Percentiles rank a stretch among this genome's conserved stretches.
phyloP scores from a whole-genome alignment of 2,329 filamentous ascomycete genomes.

The Diplodia corticola region DNA sequence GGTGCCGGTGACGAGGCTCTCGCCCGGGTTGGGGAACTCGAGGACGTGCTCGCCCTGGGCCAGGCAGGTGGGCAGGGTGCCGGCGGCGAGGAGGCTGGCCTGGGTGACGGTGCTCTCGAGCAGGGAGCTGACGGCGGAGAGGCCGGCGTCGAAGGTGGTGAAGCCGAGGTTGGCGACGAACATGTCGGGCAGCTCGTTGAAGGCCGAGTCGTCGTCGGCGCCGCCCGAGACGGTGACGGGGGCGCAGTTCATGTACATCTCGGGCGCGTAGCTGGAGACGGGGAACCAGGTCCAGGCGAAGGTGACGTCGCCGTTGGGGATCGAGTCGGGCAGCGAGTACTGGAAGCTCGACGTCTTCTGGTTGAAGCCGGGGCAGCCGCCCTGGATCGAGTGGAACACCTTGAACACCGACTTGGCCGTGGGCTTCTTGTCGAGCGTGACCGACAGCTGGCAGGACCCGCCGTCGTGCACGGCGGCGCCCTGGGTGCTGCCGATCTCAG shows the following conservation, averaged over 20 bases:
- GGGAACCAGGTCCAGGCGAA: constrained; percentile 96
- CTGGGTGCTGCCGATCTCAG: constrained; percentile 8
- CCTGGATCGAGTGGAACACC: constrained; percentile 85
- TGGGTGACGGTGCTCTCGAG: constrained; percentile 2
- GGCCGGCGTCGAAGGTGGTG: background rate
- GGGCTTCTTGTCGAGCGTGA: constrained; percentile 65
- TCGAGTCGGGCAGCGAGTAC: constrained; percentile 69
- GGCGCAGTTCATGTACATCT: constrained; percentile 97
- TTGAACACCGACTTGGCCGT: constrained; percentile 67
- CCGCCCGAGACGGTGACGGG: constrained; percentile 65
- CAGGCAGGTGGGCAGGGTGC: background rate
- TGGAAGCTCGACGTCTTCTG: constrained; percentile 62
- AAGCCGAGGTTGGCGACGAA: constrained; percentile 66
- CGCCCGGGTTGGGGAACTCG: constrained; percentile 63
- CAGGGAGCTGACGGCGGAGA: background rate
- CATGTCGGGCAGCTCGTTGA: constrained; percentile 69
- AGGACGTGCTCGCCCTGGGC: background rate
- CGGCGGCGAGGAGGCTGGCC: background rate
- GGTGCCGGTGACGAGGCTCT: constrained; percentile 45
- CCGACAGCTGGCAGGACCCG: constrained; percentile 82
- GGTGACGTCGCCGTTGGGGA: constrained; percentile 75
- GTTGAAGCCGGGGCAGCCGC: constrained; percentile 72
- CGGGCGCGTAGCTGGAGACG: constrained; percentile 72
- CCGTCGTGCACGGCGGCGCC: constrained; percentile 84
- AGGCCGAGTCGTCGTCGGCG: constrained; percentile 53